Evolutionary conservation across 169 alveolate species (phyloP).

Genomic region (Eimeria praecox): DNA sequence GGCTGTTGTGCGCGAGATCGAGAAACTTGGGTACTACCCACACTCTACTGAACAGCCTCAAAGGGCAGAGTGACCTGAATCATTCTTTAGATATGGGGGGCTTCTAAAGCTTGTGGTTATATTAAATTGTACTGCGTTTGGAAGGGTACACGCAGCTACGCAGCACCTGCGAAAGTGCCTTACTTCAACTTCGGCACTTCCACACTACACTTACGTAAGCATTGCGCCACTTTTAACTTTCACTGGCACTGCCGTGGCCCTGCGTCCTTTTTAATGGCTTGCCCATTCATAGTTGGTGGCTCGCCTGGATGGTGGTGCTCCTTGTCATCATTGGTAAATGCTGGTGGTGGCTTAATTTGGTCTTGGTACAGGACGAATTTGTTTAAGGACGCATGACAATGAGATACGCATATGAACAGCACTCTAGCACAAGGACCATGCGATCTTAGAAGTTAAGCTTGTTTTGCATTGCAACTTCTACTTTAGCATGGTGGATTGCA

Average conservation of each 20-base stretch:
- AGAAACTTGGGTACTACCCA: constrained; percentile 34
- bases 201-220: not conserved
- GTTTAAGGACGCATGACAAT: too few species aligned
- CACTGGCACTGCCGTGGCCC: not conserved
- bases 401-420: too few species aligned
- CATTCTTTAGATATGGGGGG: not conserved
- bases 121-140: not conserved
- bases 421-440: too few species aligned
- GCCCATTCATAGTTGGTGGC: not conserved
- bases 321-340: not conserved
- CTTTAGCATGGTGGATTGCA: not conserved
- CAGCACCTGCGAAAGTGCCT: not conserved
- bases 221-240: not conserved
- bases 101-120: not conserved
- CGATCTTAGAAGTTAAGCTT: too few species aligned
- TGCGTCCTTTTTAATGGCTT: not conserved
- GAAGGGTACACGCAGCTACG: constrained; percentile 1
- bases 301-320: not conserved
- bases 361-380: too few species aligned
- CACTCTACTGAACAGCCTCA: not conserved
- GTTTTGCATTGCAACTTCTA: too few species aligned
- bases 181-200: not conserved
- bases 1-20: constrained; percentile 41
- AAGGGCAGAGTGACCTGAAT: constrained; percentile 1
- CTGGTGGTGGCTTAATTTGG: not conserved